Base-by-base conservation (phyloP, 2,329 filamentous ascomycete species). In the Cucurbitaria berberidis region DNA sequence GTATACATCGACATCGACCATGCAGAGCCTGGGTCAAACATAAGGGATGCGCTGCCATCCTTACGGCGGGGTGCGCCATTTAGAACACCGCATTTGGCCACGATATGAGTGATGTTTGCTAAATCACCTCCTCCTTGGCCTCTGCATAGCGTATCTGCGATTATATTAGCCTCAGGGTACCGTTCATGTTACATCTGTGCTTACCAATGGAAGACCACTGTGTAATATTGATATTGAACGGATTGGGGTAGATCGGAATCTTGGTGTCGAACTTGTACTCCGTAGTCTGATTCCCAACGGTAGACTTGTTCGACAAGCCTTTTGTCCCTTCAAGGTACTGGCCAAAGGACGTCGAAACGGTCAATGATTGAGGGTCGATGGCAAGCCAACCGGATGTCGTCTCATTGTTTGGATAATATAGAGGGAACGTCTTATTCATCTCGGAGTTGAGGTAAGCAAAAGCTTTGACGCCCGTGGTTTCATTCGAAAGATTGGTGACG, bases 31-130 rank as follows among this genome's bases (percentile, higher is more conserved):
- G 71, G 66, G 26, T 80, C 74, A 19, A 75, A 74, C 2, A 78
- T 55, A 3, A 76, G 54, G 2, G 66, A 59, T 4, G 61, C 55
- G 1, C 67, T 71, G 1, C 61, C 66, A 38, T 79, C 76, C 1
- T 61, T 51, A 9, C 76, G 71, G 15, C 60, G 62, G 0, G 80
- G 72, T 0, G 74, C 73, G 0, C 78, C 79, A 5, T 73, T 70
- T 1, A 82, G 57, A 1, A 79, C 53, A 2, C 76, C 77, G 45
- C 78, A 82, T 9, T 45, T 56, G 4, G 77, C 69, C 21, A 66
- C 69, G 5, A 79, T 75, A 53, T 77, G 80, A 18, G 74, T 77
- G 22, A 79, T 73, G 59, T 80, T 80, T 3, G 75, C 74, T 2
- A 59, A 44, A 47, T 77, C 74, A 5, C 16, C 40, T 1, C 46